Percentiles rank a stretch among this genome's conserved stretches.
phyloP scores from a whole-genome alignment of 73 alveolate species.

The Paramecium caudatum region DNA sequence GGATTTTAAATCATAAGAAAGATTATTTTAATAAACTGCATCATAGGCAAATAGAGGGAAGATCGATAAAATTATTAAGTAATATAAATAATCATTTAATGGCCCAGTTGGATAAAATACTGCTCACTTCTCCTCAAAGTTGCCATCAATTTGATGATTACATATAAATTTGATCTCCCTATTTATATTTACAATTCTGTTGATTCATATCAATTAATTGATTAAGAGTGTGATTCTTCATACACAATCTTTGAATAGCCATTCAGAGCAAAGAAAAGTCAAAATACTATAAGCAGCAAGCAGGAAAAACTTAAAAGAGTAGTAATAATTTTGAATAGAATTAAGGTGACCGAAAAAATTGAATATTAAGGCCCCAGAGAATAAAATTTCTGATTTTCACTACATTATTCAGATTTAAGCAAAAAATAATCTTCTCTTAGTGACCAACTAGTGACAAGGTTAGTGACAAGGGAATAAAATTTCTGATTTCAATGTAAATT shows the following conservation, averaged over 20 bases:
- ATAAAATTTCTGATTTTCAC: no score
- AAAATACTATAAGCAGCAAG: no score
- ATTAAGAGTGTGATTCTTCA: neutral
- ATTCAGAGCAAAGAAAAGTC: no score
- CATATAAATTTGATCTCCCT: neutral
- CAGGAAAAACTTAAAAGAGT: no score
- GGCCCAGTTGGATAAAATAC: neutral
- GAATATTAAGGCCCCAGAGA: no score
- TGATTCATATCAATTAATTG: neutral
- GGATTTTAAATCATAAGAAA: slow-evolving; percentile 5
- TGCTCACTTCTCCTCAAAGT: neutral
- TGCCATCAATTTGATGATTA: slow-evolving; percentile 18
- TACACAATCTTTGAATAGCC: neutral
- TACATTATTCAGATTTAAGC: no score
- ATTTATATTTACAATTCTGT: neutral
- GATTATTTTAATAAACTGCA: neutral
- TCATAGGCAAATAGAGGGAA: neutral
- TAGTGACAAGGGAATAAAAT: no score
- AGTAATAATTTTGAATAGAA: no score
- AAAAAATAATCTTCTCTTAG: no score
- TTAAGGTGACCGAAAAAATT: no score
- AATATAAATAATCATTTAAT: neutral
- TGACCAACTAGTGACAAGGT: no score
- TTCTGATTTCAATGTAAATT: no score
- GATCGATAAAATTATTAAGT: neutral